These are phyloP conservation scores for Sporothrix schenckii DNA, from an alignment of 2,329 filamentous ascomycete genomes.

Conservation along the genomic window DNA sequence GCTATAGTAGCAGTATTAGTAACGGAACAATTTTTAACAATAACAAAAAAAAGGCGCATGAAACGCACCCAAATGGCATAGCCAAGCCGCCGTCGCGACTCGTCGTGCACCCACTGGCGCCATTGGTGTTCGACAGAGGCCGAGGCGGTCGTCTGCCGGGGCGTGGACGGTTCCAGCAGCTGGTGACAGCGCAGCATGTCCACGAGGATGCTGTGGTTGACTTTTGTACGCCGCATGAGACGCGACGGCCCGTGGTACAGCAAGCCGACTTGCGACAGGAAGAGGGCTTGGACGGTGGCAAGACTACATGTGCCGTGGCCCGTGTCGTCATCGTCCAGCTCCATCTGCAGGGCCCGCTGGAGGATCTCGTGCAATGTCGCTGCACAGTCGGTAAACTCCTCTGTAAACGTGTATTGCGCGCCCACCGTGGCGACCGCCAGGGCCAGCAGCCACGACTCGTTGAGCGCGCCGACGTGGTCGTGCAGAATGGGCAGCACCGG, in stretches of 20 bases:
- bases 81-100: not conserved
- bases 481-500: conserved; percentile 4
- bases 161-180: not conserved
- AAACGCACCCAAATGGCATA: conserved; percentile 9
- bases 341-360: not conserved
- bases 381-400: not conserved
- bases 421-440: not conserved
- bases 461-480: not conserved
- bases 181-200: not conserved
- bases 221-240: not conserved
- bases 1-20: not conserved
- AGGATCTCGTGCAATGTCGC: not conserved
- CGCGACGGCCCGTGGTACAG: not conserved
- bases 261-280: conserved; percentile 1
- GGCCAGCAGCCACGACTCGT: conserved; percentile 6
- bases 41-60: not conserved
- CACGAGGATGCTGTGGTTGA: conserved; percentile 1
- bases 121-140: not conserved
- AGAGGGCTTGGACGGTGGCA: not conserved
- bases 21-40: not conserved
- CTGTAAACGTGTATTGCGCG: not conserved
- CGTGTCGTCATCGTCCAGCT: not conserved
- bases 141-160: not conserved
- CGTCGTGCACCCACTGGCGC: conserved; percentile 11
- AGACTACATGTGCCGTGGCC: not conserved